These are phyloP conservation scores for Chenopodium album DNA, from an alignment of 148 eudicot genomes.

Conservation along the genomic window DNA sequence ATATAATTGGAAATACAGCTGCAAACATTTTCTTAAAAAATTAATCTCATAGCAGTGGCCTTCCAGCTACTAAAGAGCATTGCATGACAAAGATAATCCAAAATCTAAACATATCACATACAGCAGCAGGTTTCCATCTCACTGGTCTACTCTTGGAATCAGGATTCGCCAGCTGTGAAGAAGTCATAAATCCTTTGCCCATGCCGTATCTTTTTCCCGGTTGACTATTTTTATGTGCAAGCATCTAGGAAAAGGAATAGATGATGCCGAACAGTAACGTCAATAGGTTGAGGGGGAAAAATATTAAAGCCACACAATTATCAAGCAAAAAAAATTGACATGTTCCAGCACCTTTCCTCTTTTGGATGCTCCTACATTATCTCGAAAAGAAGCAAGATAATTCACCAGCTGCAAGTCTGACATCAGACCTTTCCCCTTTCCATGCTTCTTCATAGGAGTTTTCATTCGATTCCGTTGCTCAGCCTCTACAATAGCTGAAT, in stretches of 20 bases:
- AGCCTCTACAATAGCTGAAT: conserved; percentile 27
- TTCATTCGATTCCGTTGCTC: conserved; percentile 30
- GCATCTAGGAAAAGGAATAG: conserved; percentile 22
- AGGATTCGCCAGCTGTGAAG: conserved; percentile 45
- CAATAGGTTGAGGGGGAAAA: neutral
- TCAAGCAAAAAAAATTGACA: neutral
- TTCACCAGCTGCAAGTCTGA: conserved; percentile 36
- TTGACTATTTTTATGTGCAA: conserved; percentile 6
- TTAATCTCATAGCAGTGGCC: neutral
- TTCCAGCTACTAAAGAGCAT: conserved; percentile 6
- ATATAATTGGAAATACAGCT: neutral
- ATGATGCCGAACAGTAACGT: no score
- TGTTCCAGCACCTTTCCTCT: conserved; percentile 36
- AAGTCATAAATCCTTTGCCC: conserved; percentile 49
- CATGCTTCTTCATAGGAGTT: conserved; percentile 55
- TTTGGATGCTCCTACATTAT: conserved; percentile 27
- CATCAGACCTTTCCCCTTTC: conserved; percentile 87
- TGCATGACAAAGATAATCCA: neutral
- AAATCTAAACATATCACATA: conserved; percentile 34
- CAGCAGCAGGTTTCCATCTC: conserved; percentile 52
- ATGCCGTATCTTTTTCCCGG: conserved; percentile 36
- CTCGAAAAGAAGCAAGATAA: conserved; percentile 18
- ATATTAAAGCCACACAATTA: neutral
- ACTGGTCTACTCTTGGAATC: conserved; percentile 45
- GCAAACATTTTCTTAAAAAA: conserved; percentile 3